These are phyloP conservation scores for Cryphonectria nitschkei DNA, from an alignment of 2,329 filamentous ascomycete genomes.

Conservation along the genomic window DNA sequence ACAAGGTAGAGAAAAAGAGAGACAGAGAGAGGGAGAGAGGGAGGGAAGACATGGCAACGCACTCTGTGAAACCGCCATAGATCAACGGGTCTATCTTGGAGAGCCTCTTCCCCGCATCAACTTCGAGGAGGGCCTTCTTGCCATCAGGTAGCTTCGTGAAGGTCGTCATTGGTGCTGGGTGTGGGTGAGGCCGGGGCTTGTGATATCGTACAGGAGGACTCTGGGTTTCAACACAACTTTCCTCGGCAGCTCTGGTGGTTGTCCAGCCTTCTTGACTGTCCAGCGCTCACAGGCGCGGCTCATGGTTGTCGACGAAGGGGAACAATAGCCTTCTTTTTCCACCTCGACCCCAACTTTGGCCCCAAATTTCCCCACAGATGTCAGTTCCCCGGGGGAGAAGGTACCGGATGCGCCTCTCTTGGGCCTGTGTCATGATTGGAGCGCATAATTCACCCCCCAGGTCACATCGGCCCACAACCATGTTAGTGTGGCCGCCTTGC, in stretches of 20 bases:
- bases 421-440: conserved; percentile 25
- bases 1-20: no score
- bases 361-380: conserved; percentile 15
- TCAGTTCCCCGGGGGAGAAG: conserved; percentile 4
- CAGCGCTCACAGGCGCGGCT: conserved; percentile 5
- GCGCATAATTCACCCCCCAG: conserved; percentile 21
- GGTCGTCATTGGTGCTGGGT: conserved; percentile 63
- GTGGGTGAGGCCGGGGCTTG: conserved; percentile 26
- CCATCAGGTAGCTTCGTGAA: conserved; percentile 69
- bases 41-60: conserved; percentile 37
- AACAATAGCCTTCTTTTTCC: conserved; percentile 12
- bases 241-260: background rate
- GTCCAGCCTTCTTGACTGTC: conserved; percentile 17
- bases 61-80: conserved; percentile 86
- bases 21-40: background rate
- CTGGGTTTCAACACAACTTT: background rate
- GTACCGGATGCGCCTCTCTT: conserved; percentile 4
- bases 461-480: conserved; percentile 19
- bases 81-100: conserved; percentile 79
- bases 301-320: conserved; percentile 3
- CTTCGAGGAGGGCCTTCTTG: conserved; percentile 65
- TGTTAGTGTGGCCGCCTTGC: background rate
- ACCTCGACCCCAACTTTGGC: conserved; percentile 18
- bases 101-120: conserved; percentile 67
- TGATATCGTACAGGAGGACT: background rate